Base-by-base conservation (phyloP, 2,329 filamentous ascomycete genomes). In the Cryphonectria parasitica region DNA sequence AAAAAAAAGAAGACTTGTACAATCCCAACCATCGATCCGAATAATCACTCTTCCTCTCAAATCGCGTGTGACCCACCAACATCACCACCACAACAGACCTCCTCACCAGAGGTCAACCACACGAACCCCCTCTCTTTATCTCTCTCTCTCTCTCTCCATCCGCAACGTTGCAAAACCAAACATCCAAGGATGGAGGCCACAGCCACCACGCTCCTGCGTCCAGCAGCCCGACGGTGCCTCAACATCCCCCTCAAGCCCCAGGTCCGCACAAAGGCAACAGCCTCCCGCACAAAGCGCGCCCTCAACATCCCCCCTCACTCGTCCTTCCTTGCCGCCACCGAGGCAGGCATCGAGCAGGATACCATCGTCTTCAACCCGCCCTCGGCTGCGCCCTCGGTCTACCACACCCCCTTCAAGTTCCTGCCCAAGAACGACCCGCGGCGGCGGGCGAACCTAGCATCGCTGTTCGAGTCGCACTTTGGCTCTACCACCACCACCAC, bases 391-490 rank as follows among this genome's bases (percentile, higher is more conserved):
- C 79, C 83, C 17, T 80, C 87, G n/a, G 88, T 89, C 70, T 84
- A 84, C 76, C 86, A 91, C 81, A 91, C 89, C n/a, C 89, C 89
- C 69, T 86, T 89, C 80, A 87, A 89, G 77, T 91, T 91, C 80
- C 85, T 91, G 41, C 89, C 89, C 68, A 84, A 82, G 66, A 79
- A 77, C 74, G 88, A 89, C 76, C 86, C 87, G 22, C 85, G 87
- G 63, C 85, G 87, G 39, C 80, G 81, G 67, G 83, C 83, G 63
- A 83, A 86, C 78, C 79, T 87, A 56, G 79, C 81, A 22, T 77
- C 82, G 56, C 82, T 88, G 45, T 79, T 85, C 70, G 78, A 78
- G 71, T 69, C 66, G 34, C 71, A 72, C 71, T 72, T 72, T 28
- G 34, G 62, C 41, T 39, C 36, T 64, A 17, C 22, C 41, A 39